A percentile compares a stretch with the other conserved stretches of the same genome.
Conservation (phyloP, 2,329 filamentous ascomycete species). For the Phaeomoniella chlamydospora region DNA sequence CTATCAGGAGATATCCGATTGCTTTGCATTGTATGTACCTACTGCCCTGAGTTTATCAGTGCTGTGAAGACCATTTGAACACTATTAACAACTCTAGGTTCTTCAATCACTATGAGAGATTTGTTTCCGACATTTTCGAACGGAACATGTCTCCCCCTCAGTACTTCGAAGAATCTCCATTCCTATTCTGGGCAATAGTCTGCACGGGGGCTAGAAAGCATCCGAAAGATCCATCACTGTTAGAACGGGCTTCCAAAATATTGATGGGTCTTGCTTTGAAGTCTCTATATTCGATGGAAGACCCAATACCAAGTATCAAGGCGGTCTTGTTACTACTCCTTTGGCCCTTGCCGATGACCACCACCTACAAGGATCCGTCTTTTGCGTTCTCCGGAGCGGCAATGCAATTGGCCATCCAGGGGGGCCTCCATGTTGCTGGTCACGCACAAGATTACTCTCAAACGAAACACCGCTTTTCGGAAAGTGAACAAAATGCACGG, state of each 20-base stretch:
- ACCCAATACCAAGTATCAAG: neutral
- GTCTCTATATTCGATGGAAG: neutral
- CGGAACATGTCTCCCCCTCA: conserved; percentile 35
- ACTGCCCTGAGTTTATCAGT: too few species aligned
- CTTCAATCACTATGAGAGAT: neutral
- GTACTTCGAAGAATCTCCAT: conserved; percentile 39
- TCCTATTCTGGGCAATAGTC: conserved; percentile 53
- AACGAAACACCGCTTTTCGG: neutral
- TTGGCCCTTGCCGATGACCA: neutral
- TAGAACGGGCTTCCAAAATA: neutral
- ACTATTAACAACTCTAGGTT: too few species aligned
- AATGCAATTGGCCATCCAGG: neutral
- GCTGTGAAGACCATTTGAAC: too few species aligned
- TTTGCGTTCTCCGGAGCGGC: neutral
- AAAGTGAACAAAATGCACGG: neutral
- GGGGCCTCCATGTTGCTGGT: neutral
- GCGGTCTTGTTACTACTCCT: neutral
- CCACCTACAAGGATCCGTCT: neutral
- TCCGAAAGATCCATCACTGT: conserved; percentile 26
- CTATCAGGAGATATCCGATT: conserved; percentile 2
- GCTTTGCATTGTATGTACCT: conserved; percentile 3
- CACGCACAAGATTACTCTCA: neutral
- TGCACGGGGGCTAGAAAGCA: conserved; percentile 46
- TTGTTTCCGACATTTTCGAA: conserved; percentile 36
- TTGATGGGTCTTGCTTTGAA: neutral